Evolutionary conservation across 208 protist genomes (phyloP).

Genomic region (Trypanosoma cruzi): DNA sequence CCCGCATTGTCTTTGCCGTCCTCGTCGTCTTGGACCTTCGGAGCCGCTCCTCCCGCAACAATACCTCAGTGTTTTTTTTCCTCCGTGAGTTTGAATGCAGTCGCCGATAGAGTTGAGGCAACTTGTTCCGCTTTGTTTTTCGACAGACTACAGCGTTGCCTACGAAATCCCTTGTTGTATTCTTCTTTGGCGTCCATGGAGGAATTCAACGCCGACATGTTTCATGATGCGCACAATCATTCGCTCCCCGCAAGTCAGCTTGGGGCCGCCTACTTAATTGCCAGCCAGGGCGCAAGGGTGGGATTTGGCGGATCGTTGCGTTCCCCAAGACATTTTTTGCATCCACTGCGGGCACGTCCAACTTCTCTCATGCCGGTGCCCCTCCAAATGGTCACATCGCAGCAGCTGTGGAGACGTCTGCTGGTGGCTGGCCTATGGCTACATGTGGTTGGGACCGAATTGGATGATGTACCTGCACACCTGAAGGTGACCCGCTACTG

Average conservation of each 20-base stretch:
- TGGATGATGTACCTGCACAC: constrained; percentile 5
- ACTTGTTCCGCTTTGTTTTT: constrained; percentile 24
- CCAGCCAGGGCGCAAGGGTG: constrained; percentile 5
- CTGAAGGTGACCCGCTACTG: constrained; percentile 33
- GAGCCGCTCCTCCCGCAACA: not conserved
- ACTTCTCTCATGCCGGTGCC: constrained; percentile 49
- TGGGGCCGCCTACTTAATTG: constrained; percentile 3
- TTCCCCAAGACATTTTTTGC: constrained; percentile 34
- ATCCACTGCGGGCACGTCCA: constrained; percentile 19
- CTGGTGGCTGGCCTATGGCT: constrained; percentile 70
- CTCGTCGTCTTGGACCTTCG: not conserved
- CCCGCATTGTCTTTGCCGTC: not conserved
- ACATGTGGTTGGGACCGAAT: constrained; percentile 13
- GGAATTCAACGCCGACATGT: not conserved
- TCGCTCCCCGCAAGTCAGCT: not conserved
- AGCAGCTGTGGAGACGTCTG: constrained; percentile 61
- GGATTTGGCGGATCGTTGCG: not conserved
- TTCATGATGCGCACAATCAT: not conserved
- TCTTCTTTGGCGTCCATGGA: constrained; percentile 24
- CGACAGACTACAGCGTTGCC: constrained; percentile 25
- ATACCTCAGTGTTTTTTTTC: constrained; percentile 4
- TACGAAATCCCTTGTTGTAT: constrained; percentile 33
- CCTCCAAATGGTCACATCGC: constrained; percentile 45
- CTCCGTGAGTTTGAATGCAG: constrained; percentile 18
- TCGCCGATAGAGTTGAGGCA: constrained; percentile 22